These are phyloP conservation scores for Pyrenophora graminea DNA, from an alignment of 2,329 filamentous ascomycete species.

Conservation along the genomic window DNA sequence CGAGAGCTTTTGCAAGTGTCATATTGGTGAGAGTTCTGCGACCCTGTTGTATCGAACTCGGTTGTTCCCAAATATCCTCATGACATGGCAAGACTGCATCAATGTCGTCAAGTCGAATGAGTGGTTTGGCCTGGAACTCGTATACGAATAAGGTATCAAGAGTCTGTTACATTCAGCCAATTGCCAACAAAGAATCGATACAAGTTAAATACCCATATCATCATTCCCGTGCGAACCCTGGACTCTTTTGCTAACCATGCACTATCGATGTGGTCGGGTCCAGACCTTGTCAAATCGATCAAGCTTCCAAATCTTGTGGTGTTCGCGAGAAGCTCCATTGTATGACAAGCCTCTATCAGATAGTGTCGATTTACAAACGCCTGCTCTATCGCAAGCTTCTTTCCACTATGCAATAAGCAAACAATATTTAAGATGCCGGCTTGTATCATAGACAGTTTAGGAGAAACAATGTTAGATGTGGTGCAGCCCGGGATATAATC, in stretches of 20 bases:
- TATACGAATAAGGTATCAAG: slow-evolving; percentile 14
- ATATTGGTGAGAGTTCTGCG: background rate
- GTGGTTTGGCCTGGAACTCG: slow-evolving; percentile 14
- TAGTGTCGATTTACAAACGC: slow-evolving; percentile 2
- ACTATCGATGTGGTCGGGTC: background rate
- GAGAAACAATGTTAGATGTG: background rate
- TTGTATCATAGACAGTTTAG: slow-evolving; percentile 7
- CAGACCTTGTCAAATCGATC: background rate
- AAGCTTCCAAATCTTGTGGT: background rate
- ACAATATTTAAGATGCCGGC: slow-evolving; percentile 15
- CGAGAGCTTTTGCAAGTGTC: slow-evolving; percentile 39
- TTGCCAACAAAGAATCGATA: background rate
- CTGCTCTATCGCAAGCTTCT: slow-evolving; percentile 4
- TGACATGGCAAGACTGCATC: slow-evolving; percentile 10
- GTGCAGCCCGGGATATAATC: background rate
- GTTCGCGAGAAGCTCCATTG: slow-evolving; percentile 3
- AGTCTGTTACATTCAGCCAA: background rate
- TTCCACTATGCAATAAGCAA: slow-evolving; percentile 16
- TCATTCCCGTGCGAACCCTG: slow-evolving; percentile 10
- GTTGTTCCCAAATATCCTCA: slow-evolving; percentile 16
- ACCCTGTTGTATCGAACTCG: background rate
- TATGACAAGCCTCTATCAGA: slow-evolving; percentile 11
- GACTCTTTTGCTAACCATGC: slow-evolving; percentile 5
- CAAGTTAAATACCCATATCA: slow-evolving; percentile 9
- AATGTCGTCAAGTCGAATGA: slow-evolving; percentile 14